Conservation (phyloP, 2,329 filamentous ascomycete species). For the Diaporthe vaccinii region DNA sequence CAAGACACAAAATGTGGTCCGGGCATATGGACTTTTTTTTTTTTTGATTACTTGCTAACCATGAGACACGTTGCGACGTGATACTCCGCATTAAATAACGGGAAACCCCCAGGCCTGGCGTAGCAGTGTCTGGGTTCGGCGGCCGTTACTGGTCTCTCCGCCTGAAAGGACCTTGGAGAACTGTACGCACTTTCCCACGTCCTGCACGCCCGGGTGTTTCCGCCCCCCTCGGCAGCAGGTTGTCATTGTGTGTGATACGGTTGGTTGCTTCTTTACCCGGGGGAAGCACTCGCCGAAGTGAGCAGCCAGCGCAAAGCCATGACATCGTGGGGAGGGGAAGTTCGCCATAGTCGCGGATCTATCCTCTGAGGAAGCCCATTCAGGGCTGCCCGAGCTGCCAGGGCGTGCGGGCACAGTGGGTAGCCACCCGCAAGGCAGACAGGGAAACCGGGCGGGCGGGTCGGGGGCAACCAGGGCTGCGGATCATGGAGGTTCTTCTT, state of each 20-base stretch:
- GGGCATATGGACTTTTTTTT: background rate
- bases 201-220: background rate
- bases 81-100: background rate
- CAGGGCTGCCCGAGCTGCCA: background rate
- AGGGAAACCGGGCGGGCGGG: background rate
- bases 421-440: no score
- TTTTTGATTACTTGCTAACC: background rate
- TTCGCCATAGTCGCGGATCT: background rate
- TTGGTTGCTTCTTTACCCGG: no score
- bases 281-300: background rate
- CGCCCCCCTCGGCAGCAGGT: background rate
- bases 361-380: background rate
- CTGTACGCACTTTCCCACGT: background rate
- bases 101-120: background rate
- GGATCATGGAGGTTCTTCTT: background rate
- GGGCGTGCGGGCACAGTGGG: no score
- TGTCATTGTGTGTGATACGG: background rate
- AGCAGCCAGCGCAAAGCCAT: background rate
- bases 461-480: background rate
- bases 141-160: background rate
- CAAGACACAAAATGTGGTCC: background rate
- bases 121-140: background rate
- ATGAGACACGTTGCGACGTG: background rate
- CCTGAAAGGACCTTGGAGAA: background rate
- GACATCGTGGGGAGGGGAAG: background rate